Evolutionary conservation across 2,329 filamentous ascomycete species (phyloP).

Genomic region (Dactylellina haptotyla): DNA sequence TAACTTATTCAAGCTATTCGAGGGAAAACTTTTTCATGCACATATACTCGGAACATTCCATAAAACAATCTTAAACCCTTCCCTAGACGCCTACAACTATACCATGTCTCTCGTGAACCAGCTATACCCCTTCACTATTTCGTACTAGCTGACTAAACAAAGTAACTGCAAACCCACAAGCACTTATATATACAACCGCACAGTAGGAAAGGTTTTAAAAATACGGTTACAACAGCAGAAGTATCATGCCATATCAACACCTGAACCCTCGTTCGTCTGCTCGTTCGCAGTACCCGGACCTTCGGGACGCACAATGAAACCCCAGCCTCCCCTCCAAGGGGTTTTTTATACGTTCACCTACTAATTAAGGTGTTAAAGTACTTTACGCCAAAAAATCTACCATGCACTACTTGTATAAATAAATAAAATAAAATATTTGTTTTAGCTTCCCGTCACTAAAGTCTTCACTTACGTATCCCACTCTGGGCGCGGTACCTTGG

Average conservation of each 20-base stretch:
- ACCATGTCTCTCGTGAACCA: not conserved
- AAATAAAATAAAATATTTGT: not conserved
- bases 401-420: not conserved
- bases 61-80: no score
- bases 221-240: no score
- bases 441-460: no score
- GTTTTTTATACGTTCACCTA: not conserved
- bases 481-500: not conserved
- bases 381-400: conserved; percentile 11
- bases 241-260: not conserved
- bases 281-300: not conserved
- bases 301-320: conserved; percentile 17
- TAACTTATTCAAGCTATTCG: no score
- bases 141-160: conserved; percentile 1
- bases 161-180: not conserved
- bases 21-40: no score
- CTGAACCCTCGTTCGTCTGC: no score
- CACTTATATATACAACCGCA: not conserved
- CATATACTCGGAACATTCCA: no score
- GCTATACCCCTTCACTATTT: not conserved
- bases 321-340: conserved; percentile 22
- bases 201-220: not conserved
- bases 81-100: not conserved
- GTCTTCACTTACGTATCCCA: no score
- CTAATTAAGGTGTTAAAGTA: no score